Evolutionary conservation across 2,329 filamentous ascomycete species (phyloP).

Genomic region (Stemphylium lycopersici): DNA sequence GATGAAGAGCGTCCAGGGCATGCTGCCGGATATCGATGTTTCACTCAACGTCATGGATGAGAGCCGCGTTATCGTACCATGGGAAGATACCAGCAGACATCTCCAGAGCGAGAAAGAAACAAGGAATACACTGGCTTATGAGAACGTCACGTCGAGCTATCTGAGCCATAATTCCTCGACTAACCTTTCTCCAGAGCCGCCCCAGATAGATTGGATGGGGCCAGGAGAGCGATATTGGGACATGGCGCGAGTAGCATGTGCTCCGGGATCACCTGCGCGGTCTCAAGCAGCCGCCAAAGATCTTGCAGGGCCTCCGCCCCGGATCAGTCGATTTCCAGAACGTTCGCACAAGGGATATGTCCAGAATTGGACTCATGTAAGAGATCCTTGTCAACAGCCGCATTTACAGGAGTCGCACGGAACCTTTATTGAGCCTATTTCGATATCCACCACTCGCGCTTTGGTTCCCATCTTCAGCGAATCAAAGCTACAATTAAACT

Average conservation of each 20-base stretch:
- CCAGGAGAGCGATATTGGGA: slow-evolving; percentile 50
- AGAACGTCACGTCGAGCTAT: slow-evolving; percentile 28
- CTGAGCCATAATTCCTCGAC: slow-evolving; percentile 25
- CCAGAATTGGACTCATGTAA: slow-evolving; percentile 54
- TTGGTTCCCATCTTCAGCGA: slow-evolving; percentile 59
- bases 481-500: slow-evolving; percentile 55
- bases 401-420: slow-evolving; percentile 55
- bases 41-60: slow-evolving; percentile 59
- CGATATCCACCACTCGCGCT: slow-evolving; percentile 51
- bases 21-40: slow-evolving; percentile 56
- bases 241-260: slow-evolving; percentile 51
- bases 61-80: slow-evolving; percentile 55
- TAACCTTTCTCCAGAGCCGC: slow-evolving; percentile 30
- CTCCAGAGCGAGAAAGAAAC: slow-evolving; percentile 40
- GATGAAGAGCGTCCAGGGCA: slow-evolving; percentile 44
- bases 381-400: slow-evolving; percentile 55
- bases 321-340: slow-evolving; percentile 27
- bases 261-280: slow-evolving; percentile 46
- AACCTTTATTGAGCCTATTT: slow-evolving; percentile 57
- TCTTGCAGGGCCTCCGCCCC: slow-evolving; percentile 46
- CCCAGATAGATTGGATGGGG: slow-evolving; percentile 41
- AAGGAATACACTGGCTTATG: slow-evolving; percentile 34
- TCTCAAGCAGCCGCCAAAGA: slow-evolving; percentile 42
- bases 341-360: slow-evolving; percentile 55
- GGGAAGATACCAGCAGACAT: slow-evolving; percentile 53